Percentiles rank a stretch among this genome's conserved stretches.
Evolutionary conservation across 2,329 filamentous ascomycete species (phyloP).

Genomic region (Samsoniella hepiali): DNA sequence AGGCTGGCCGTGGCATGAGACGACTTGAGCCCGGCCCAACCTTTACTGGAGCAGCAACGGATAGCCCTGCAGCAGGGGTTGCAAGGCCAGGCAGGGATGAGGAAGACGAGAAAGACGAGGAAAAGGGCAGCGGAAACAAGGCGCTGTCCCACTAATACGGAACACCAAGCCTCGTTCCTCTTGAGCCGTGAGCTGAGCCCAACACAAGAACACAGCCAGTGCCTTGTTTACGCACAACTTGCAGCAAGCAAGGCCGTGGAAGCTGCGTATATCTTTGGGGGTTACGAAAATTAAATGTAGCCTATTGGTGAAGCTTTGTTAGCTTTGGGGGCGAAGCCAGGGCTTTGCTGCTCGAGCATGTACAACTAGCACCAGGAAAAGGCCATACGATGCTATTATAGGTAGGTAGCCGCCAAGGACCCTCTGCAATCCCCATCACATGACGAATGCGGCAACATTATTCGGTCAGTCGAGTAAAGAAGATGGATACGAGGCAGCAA

Average conservation of each 20-base stretch:
- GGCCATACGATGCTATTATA: background rate
- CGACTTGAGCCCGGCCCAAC: background rate
- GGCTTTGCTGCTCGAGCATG: background rate
- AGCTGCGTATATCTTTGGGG: background rate
- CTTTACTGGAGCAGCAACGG: background rate
- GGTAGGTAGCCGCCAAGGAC: background rate
- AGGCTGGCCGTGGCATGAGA: background rate
- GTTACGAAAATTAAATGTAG: background rate
- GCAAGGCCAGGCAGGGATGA: slow-evolving; percentile 1
- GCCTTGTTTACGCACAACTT: background rate
- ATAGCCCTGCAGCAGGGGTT: slow-evolving; percentile 3
- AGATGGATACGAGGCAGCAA: background rate
- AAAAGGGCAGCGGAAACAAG: slow-evolving; percentile 2
- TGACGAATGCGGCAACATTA: no score
- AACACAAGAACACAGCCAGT: background rate
- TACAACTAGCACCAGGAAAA: background rate
- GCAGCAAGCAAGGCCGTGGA: background rate
- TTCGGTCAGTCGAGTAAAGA: background rate
- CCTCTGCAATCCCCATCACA: no score
- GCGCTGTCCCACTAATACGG: slow-evolving; percentile 13
- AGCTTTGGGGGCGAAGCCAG: background rate
- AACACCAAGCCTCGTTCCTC: background rate
- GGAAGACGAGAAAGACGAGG: background rate
- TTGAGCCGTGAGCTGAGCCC: background rate
- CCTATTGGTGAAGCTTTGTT: background rate